These are phyloP conservation scores for Pleurotus giganteus DNA, from an alignment of 768 basidiomycete genomes.

Conservation along the genomic window DNA sequence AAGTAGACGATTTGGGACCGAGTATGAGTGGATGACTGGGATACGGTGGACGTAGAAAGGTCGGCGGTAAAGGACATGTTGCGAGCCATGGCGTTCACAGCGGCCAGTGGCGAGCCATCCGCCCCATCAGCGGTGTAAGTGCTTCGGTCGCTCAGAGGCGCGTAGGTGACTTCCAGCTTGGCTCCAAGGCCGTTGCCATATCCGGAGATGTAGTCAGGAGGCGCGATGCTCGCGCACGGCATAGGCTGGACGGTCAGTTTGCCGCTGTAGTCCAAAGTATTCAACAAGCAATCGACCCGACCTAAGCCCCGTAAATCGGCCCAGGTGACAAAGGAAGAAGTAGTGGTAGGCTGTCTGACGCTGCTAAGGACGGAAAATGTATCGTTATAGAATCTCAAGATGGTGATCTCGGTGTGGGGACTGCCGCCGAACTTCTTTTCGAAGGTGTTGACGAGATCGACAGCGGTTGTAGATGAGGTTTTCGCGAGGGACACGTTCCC, in stretches of 20 bases:
- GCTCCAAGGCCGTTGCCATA: constrained; percentile 6
- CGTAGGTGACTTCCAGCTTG: not conserved
- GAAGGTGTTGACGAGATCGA: constrained; percentile 8
- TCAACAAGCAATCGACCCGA: constrained; percentile 2
- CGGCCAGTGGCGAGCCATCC: constrained; percentile 6
- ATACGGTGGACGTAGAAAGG: constrained; percentile 11
- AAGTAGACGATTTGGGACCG: constrained; percentile 14
- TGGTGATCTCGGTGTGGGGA: constrained; percentile 3
- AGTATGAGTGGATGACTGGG: constrained; percentile 7
- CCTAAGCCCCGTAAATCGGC: constrained; percentile 3
- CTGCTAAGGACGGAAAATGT: not conserved
- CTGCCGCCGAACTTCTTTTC: not conserved
- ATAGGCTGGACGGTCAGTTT: not conserved
- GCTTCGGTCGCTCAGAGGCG: constrained; percentile 1
- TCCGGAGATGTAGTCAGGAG: not conserved
- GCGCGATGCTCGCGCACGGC: not conserved
- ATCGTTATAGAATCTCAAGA: constrained; percentile 3
- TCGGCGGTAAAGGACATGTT: constrained; percentile 13
- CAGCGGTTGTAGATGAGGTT: constrained; percentile 1
- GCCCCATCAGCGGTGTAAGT: constrained; percentile 3
- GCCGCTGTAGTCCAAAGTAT: not conserved
- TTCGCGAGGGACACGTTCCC: constrained; percentile 3
- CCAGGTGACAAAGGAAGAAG: constrained; percentile 5
- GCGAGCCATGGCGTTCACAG: constrained; percentile 12
- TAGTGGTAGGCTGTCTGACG: not conserved